A percentile compares a stretch with the other conserved stretches of the same genome.
Conservation (phyloP, 768 basidiomycete species). For the Kondoa subrosea region DNA sequence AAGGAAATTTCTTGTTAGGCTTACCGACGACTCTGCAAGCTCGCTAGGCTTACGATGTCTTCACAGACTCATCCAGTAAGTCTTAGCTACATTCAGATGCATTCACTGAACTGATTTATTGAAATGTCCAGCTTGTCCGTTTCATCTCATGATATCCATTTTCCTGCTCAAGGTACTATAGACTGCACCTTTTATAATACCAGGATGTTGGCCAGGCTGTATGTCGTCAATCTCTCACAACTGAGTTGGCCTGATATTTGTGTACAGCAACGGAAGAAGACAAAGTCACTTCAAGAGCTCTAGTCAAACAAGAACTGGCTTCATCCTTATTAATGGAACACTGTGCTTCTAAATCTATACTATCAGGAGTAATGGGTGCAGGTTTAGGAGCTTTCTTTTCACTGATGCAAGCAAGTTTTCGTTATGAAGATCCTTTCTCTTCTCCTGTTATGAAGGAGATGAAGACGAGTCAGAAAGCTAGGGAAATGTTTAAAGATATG, state of each 20-base stretch:
- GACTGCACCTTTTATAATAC: background rate
- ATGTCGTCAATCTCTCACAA: background rate
- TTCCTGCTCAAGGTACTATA: no score
- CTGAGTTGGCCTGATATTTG: background rate
- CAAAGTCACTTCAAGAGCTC: background rate
- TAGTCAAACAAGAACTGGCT: slow-evolving; percentile 8
- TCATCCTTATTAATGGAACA: background rate
- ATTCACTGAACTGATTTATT: no score
- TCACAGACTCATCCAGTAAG: background rate
- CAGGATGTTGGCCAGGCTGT: slow-evolving; percentile 8
- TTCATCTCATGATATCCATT: background rate
- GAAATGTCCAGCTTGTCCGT: no score
- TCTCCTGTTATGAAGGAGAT: slow-evolving; percentile 27
- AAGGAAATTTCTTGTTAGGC: background rate
- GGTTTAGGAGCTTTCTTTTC: slow-evolving; percentile 87
- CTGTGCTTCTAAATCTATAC: background rate
- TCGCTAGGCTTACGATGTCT: background rate
- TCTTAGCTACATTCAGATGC: background rate
- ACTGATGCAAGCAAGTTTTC: slow-evolving; percentile 84
- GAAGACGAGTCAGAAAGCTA: slow-evolving; percentile 57
- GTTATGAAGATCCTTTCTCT: slow-evolving; percentile 72
- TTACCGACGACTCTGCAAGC: background rate
- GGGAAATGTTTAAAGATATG: slow-evolving; percentile 79
- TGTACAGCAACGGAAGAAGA: background rate
- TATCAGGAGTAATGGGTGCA: slow-evolving; percentile 43